phyloP scores from a whole-genome alignment of 306 rosid genomes.

The Trichosanthes truncata region DNA sequence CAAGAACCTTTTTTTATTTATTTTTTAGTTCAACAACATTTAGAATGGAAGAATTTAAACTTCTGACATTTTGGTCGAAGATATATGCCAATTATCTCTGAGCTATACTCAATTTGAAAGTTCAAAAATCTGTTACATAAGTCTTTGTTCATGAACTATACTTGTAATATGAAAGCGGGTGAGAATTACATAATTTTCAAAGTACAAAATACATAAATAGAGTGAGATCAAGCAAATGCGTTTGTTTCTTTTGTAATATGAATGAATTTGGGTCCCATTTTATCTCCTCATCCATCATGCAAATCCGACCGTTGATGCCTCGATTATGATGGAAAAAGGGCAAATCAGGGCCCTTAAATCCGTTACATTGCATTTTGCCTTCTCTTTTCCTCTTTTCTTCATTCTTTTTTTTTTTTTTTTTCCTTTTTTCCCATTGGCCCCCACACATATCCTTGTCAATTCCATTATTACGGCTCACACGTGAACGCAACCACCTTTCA shows the following conservation, averaged over 20 bases:
- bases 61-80: no score
- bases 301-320: background rate
- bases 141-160: no score
- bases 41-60: no score
- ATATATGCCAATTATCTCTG: no score
- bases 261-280: background rate
- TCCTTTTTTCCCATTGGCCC: background rate
- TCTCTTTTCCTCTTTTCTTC: background rate
- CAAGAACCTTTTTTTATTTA: no score
- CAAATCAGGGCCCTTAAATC: background rate
- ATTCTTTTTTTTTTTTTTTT: background rate
- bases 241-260: background rate
- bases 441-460: conserved; percentile 6
- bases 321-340: background rate
- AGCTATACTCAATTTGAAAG: no score
- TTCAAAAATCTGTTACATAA: no score
- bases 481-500: conserved; percentile 2
- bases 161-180: no score
- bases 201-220: no score
- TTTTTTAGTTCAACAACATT: no score
- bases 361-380: conserved; percentile 4
- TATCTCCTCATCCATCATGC: background rate
- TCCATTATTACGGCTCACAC: conserved; percentile 6
- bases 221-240: background rate
- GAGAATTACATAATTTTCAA: no score